Evolutionary conservation across 1,139 yeast species (phyloP).

Genomic region (Taphrina confusa): DNA sequence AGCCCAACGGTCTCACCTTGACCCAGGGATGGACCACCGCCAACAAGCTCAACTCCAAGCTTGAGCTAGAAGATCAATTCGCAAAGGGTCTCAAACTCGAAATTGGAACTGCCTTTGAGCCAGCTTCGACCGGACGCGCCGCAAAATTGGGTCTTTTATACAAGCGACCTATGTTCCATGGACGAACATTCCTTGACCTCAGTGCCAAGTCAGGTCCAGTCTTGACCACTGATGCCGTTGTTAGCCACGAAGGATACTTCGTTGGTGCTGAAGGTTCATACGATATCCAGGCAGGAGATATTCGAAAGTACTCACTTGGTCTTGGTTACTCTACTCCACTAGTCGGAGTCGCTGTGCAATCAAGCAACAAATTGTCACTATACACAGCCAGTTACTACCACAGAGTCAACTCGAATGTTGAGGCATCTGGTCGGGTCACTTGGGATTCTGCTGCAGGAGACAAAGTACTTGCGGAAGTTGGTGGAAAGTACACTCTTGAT

Average conservation of each 20-base stretch:
- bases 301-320: constrained; percentile 92
- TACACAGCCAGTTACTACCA: constrained; percentile 97
- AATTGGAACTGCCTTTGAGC: constrained; percentile 82
- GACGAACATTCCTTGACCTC: constrained; percentile 92
- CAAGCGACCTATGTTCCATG: constrained; percentile 89
- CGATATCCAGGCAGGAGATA: constrained; percentile 88
- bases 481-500: constrained; percentile 92
- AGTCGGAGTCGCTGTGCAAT: constrained; percentile 85
- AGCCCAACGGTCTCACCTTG: constrained; percentile 86
- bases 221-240: constrained; percentile 90
- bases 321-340: constrained; percentile 88
- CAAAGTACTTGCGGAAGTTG: constrained; percentile 82
- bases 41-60: constrained; percentile 86
- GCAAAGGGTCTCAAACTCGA: constrained; percentile 96
- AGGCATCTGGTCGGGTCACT: constrained; percentile 70
- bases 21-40: constrained; percentile 98
- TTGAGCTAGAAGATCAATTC: constrained; percentile 86
- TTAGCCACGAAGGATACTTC: constrained; percentile 94
- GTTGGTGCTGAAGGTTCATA: constrained; percentile 98
- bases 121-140: constrained; percentile 77
- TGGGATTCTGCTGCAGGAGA: constrained; percentile 72
- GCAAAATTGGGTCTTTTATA: constrained; percentile 90
- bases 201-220: constrained; percentile 78
- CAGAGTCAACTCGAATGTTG: constrained; percentile 84
- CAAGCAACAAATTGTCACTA: constrained; percentile 84